Base-by-base conservation (phyloP, 345 rosid genomes). In the Limnanthes douglasii region DNA sequence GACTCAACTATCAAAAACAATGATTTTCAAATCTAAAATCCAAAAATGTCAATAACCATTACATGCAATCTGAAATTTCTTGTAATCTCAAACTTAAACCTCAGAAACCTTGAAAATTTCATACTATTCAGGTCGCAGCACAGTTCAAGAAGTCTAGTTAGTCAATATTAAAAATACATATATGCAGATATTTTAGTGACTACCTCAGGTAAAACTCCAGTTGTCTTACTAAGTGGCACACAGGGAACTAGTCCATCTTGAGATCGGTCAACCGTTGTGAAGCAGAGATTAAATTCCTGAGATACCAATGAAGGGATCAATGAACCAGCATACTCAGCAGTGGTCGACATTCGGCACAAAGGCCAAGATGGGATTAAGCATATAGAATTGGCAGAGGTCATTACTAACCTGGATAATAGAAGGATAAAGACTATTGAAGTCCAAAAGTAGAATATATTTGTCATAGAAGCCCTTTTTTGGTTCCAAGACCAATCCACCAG, bases 371-470 rank as follows among this genome's bases (percentile, higher is more conserved):
- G 21, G 43, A 56, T 30, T 41, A 23, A 21, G 10, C 41, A 43
- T 45, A 18, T 33, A 48, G 45, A 21, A 21, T 7, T 22, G 34
- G 26, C 22, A 25, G 13, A 18, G 49, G 40, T 33, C 45, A 41
- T 39, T 36, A 54, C 39, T 60, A 56, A 84, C 98, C 94, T 90
- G 98, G 55, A 90, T 90, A 26, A 90, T 90, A 57, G 98, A 90
- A 38, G 98, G 98, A 50, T 90, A 90, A 42, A 90, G 96, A 62
- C 98, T 90, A 52, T 80, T 90, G 63, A 84, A 90, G 68, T 90
- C 98, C 36, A 84, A 73, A 68, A 90, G 92, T 67, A 90, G 56
- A 31, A 90, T 68, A 62, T 70, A 80, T 63, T 75, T 90, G 69
- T 90, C 98, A 61, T 84, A 90, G 50, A 90, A 54, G 56, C 98